phyloP scores from a whole-genome alignment of 2,329 filamentous ascomycete genomes.

The Venturia asperata region DNA sequence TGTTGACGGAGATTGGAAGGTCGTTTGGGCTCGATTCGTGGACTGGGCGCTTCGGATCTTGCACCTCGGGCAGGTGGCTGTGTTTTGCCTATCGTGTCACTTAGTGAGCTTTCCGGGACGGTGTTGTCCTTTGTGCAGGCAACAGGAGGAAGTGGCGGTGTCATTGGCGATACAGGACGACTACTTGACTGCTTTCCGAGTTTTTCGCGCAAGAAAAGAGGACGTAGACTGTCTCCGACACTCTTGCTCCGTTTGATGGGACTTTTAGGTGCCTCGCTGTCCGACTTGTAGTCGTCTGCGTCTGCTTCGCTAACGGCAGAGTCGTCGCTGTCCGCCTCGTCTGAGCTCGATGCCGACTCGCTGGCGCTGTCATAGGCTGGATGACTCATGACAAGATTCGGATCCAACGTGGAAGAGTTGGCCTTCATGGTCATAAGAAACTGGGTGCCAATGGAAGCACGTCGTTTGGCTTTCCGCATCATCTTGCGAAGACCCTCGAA shows the following conservation, averaged over 20 bases:
- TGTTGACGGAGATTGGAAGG: constrained; percentile 48
- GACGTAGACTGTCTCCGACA: constrained; percentile 9
- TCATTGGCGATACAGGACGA: background rate
- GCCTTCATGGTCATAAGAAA: constrained; percentile 12
- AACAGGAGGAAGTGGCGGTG: background rate
- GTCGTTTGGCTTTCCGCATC: constrained; percentile 52
- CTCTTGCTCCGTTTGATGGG: constrained; percentile 8
- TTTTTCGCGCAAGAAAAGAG: constrained; percentile 14
- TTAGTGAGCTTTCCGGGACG: background rate
- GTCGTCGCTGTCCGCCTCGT: constrained; percentile 23
- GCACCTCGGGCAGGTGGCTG: background rate
- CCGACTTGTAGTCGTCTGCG: constrained; percentile 15
- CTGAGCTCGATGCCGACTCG: constrained; percentile 36
- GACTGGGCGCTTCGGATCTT: background rate
- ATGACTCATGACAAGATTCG: background rate
- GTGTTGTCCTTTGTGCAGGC: background rate
- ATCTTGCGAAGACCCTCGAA: constrained; percentile 56
- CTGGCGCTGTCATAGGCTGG: constrained; percentile 20
- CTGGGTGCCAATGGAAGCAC: constrained; percentile 30
- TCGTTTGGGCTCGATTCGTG: constrained; percentile 25
- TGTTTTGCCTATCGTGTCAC: background rate
- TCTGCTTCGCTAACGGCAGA: constrained; percentile 22
- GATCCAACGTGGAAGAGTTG: constrained; percentile 10
- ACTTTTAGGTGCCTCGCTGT: background rate
- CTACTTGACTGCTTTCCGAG: constrained; percentile 22